Base-by-base conservation (phyloP, 2,329 filamentous ascomycete genomes). In the Cryphonectria radicalis region DNA sequence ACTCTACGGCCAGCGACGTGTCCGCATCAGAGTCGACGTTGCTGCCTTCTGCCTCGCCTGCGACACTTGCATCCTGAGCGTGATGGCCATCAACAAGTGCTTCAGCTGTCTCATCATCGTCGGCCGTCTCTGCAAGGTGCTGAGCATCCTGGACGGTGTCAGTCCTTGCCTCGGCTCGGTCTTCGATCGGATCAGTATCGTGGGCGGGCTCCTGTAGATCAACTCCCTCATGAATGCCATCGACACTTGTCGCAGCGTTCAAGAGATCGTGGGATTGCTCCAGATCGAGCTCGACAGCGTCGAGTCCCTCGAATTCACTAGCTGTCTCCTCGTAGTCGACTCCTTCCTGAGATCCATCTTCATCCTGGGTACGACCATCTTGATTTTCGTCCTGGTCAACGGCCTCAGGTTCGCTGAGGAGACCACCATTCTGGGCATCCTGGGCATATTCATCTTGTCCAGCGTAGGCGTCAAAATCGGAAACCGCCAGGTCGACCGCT, bases 291-390 rank as follows among this genome's bases (percentile, higher is more conserved):
- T 73, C 69, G 13, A 74, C 76, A 53, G 73, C 76, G 25, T 35
- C 69, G 28, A 66, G 32, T 46, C 28, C 28, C 13, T 57, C 63
- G 32, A 66, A 50, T 42, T 69, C 67, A 42, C 60, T 69, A 25
- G 63, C 37, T 19, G 63, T 62, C 37, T 67, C 69, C 46, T 83
- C 80, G 64, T 82, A 81, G 59, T 80, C 80, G 37, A 80, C 81
- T 65, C 84, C 82, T 55, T 82, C 80, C 17, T 76, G 71, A 25
- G 74, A 55, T 6, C 17, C 73, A 1, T 75, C 75, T 3, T 71
- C 67, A 59, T 76, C 67, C 32, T 78, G 68, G n/a, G 40, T n/a
- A 28, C 59, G 53, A 13, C 50, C 46, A 2, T 66, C 66, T 25
- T 55, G 74, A 25, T 64, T 55, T 10, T 72, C 65, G 25, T 70